Percentiles rank a stretch among this genome's conserved stretches.
These are phyloP conservation scores for Populus hybrid DNA, from an alignment of 441 rosid genomes.

Conservation along the genomic window DNA sequence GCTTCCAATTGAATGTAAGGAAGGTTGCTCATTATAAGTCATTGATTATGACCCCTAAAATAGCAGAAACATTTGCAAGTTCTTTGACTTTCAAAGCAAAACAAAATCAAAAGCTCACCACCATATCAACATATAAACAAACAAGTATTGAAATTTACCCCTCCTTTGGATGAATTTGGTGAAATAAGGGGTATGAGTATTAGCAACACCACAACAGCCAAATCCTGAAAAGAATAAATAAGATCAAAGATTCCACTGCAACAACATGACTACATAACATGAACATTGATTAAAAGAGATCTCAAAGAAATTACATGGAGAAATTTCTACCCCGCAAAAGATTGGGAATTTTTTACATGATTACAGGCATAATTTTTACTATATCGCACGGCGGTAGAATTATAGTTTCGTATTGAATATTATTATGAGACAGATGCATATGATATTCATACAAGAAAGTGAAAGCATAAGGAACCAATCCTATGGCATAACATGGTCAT, in stretches of 20 bases:
- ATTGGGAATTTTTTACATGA: background rate
- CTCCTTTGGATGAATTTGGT: slow-evolving; percentile 98
- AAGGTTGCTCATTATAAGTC: background rate
- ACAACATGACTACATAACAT: slow-evolving; percentile 8
- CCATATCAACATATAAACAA: slow-evolving; percentile 17
- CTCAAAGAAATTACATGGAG: background rate
- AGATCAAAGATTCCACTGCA: slow-evolving; percentile 14
- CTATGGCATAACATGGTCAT: background rate
- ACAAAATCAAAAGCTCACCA: slow-evolving; percentile 4
- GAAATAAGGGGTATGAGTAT: slow-evolving; percentile 98
- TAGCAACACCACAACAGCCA: slow-evolving; percentile 97
- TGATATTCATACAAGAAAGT: background rate
- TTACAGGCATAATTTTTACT: slow-evolving; percentile 7
- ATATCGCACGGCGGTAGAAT: background rate
- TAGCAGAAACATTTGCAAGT: background rate
- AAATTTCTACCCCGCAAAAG: background rate
- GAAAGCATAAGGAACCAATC: background rate
- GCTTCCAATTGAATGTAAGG: background rate
- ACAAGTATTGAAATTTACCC: slow-evolving; percentile 56
- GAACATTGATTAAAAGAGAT: slow-evolving; percentile 7
- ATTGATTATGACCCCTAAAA: background rate
- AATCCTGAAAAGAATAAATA: slow-evolving; percentile 59
- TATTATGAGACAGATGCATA: background rate
- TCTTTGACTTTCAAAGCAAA: slow-evolving; percentile 6
- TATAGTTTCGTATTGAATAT: slow-evolving; percentile 1